Base-by-base conservation (phyloP, 495 filamentous ascomycete species). In the Trypethelium eluteriae region DNA sequence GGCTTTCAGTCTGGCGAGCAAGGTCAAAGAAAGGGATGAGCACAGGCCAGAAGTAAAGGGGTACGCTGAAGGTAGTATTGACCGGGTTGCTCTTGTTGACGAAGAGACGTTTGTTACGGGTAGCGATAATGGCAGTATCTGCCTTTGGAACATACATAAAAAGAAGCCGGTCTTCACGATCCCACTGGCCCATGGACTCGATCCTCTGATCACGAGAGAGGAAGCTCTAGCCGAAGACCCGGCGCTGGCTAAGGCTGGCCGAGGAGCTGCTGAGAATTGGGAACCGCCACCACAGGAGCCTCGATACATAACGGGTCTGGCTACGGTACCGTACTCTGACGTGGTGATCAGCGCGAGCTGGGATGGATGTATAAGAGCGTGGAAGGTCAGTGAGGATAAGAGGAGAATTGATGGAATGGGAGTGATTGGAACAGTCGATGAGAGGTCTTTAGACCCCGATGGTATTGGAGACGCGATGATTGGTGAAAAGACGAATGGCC, bases 161-260 rank as follows among this genome's bases (percentile, higher is more conserved):
- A 98, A 98, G 83, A 98, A 98, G 75, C 87, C 95, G 0, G 77
- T 98, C n/a, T 87, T 87, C 78, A 89, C 87, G 2, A 74, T 94
- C 16, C 82, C 86, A 1, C 80, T 90, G 59, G 91, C 94, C 3
- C 94, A 98, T 76, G 94, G 94, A 36, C 77, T 93, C 39, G 89
- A 94, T 62, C 80, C 84, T 0, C 83, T 89, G 0, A 77, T 93
- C 38, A 73, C 74, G 12, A 80, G 84, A 0, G 81, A 86, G 12
- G 84, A 93, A 68, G 81, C 86, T 7, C 91, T 86, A 0, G 89
- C 91, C 9, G 90, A 96, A 73, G 77, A 85, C 62, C 62, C 64
- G 32, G 77, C 78, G 11, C 66, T 63, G 12, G 38, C 53, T 36
- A 62, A 62, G 34, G 39, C 44, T 11, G 46, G 61, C 4, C 78